These are phyloP conservation scores for Basidiobolus meristosporus DNA, from an alignment of 371 early-diverging fungal genomes.

Conservation along the genomic window DNA sequence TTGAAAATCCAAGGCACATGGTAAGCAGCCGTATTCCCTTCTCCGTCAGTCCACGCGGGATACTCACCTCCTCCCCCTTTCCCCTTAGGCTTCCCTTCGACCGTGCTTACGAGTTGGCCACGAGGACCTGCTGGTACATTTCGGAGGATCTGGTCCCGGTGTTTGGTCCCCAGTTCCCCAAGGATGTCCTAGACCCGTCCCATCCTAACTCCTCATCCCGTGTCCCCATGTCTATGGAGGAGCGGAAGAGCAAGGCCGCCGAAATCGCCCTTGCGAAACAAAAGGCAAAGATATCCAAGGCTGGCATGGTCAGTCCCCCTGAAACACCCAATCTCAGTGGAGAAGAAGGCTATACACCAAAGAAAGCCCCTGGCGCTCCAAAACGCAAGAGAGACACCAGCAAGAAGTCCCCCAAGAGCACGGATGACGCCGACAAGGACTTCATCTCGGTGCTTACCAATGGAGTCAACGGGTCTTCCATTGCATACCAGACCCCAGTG, in stretches of 20 bases:
- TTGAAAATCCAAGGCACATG: constrained; percentile 54
- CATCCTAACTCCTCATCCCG: constrained; percentile 16
- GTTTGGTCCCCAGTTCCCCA: constrained; percentile 30
- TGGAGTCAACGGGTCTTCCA: too few species aligned
- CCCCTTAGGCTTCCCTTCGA: constrained; percentile 47
- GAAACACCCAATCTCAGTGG: constrained; percentile 1
- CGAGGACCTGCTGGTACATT: constrained; percentile 28
- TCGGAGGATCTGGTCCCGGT: constrained; percentile 33
- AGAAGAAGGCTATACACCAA: too few species aligned
- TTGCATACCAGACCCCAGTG: too few species aligned
- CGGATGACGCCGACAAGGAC: too few species aligned
- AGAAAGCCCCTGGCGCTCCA: too few species aligned
- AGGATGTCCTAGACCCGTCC: constrained; percentile 23
- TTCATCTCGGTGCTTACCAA: too few species aligned
- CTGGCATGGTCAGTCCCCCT: constrained; percentile 5
- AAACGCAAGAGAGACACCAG: too few species aligned
- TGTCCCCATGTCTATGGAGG: constrained; percentile 7
- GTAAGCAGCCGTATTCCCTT: too few species aligned
- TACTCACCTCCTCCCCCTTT: too few species aligned
- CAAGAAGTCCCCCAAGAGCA: background rate
- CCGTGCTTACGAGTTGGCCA: constrained; percentile 26
- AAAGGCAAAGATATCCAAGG: too few species aligned
- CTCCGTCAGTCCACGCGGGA: too few species aligned
- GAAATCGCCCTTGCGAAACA: constrained; percentile 1
- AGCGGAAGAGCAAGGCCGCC: constrained; percentile 5